Base-by-base conservation (phyloP, 2,329 filamentous ascomycete genomes). In the Pyricularia sp. region DNA sequence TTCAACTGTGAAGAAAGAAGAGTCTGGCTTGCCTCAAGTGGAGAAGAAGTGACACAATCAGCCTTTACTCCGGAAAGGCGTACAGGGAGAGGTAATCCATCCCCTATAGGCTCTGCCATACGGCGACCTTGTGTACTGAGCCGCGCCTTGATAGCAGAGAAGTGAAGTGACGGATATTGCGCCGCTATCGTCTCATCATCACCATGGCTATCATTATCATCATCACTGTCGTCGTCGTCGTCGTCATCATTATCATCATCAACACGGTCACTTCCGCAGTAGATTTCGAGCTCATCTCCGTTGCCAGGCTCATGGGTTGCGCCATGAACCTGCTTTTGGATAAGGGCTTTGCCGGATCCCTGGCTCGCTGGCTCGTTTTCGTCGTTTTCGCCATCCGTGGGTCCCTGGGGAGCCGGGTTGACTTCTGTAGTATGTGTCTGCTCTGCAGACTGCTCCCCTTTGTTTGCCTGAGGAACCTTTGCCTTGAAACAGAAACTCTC, bases 401-500 rank as follows among this genome's bases (percentile, higher is more conserved):
- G n/a, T n/a, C 7, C 42, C 20, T 11, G 20, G 42, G 17, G 20
- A 55, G 20, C 20, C 26, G 14, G 59, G 59, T 4, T 17, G 5
- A 30, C 26, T 63, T 9, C 14, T 20, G 25, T 20, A 17, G 3
- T 63, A 28, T 17, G 12, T 5, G 28, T 20, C 25, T 9, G 25
- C 17, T 3, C 12, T 28, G 14, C 25, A 28, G 14, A 28, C 59
- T 63, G 12, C 12, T 9, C 25, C 25, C 26, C 26, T 30, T 63
- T 63, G 25, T 20, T 20, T 28, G 59, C 59, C 12, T 26, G 59
- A 20, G 26, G 59, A 2, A 28, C 58, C 6, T 70, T 73, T 61
- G 73, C 73, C 26, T 74, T 77, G 70, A 77, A 79, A 23, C 72
- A 71, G 66, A 79, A 79, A 68, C 76, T 79, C 14, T 73, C 71